Conservation (phyloP, 768 basidiomycete genomes). For the Postia placenta region DNA sequence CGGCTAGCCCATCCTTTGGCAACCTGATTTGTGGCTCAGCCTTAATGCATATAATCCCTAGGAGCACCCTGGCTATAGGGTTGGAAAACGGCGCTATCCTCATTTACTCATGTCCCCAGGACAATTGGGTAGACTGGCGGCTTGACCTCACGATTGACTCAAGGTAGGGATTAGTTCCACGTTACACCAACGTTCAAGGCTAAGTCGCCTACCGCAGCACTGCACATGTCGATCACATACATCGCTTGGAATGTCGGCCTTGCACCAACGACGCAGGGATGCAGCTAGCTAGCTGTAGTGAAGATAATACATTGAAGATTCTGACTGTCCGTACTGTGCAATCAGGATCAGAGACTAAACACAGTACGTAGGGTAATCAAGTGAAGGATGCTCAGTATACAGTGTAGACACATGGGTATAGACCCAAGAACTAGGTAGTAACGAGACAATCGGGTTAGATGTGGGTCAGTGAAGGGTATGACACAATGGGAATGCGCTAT, state of each 20-base stretch:
- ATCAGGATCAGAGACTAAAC: slow-evolving; percentile 37
- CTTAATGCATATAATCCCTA: background rate
- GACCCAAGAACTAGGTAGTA: slow-evolving; percentile 43
- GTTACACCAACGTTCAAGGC: background rate
- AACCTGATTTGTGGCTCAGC: slow-evolving; percentile 1
- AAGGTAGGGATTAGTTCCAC: slow-evolving; percentile 41
- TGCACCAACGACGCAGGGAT: slow-evolving; percentile 23
- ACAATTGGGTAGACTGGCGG: slow-evolving; percentile 38
- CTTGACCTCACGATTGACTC: slow-evolving; percentile 39
- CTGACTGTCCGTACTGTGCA: slow-evolving; percentile 50
- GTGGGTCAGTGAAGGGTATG: slow-evolving; percentile 66
- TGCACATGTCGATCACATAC: slow-evolving; percentile 74
- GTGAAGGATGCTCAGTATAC: slow-evolving; percentile 54
- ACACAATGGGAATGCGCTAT: slow-evolving; percentile 43
- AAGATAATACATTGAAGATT: slow-evolving; percentile 88
- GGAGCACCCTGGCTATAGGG: slow-evolving; percentile 69
- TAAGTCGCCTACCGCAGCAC: slow-evolving; percentile 38
- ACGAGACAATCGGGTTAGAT: slow-evolving; percentile 53
- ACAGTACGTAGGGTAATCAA: slow-evolving; percentile 10
- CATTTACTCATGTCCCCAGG: slow-evolving; percentile 42
- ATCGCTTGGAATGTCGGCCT: slow-evolving; percentile 78
- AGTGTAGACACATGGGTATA: slow-evolving; percentile 47
- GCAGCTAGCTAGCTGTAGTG: slow-evolving; percentile 81
- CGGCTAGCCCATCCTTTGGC: too few species aligned
- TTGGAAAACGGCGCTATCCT: slow-evolving; percentile 76